phyloP scores from a whole-genome alignment of 192 early-diverging fungal species.

The Coemansia sp. region DNA sequence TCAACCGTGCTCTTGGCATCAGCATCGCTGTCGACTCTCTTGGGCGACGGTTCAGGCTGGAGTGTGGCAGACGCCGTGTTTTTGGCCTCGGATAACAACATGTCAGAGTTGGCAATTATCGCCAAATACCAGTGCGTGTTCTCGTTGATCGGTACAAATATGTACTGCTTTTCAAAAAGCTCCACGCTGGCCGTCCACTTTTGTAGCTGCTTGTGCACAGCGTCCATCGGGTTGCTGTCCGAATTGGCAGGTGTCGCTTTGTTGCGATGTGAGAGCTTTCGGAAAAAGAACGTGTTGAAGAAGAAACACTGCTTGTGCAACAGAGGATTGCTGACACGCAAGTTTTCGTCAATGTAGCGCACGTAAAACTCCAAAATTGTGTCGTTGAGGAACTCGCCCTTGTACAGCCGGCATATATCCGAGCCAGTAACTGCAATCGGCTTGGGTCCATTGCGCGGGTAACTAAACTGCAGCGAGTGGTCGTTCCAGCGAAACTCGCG shows the following conservation, averaged over 20 bases:
- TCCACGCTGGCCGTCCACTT: slow-evolving; percentile 76
- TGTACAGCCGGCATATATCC: slow-evolving; percentile 63
- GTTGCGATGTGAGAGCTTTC: slow-evolving; percentile 58
- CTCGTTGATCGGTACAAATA: slow-evolving; percentile 88
- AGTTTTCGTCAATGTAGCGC: slow-evolving; percentile 56
- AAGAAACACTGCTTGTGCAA: slow-evolving; percentile 63
- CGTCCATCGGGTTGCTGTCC: slow-evolving; percentile 17
- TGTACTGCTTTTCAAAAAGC: slow-evolving; percentile 70
- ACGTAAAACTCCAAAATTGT: slow-evolving; percentile 85
- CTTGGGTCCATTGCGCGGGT: slow-evolving; percentile 54
- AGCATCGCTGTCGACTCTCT: slow-evolving; percentile 1
- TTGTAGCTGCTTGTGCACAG: slow-evolving; percentile 65
- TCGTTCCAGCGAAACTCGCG: slow-evolving; percentile 15
- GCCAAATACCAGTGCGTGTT: slow-evolving; percentile 90
- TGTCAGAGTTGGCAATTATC: slow-evolving; percentile 70
- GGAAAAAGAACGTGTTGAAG: slow-evolving; percentile 85
- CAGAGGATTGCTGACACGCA: slow-evolving; percentile 39
- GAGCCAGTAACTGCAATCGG: slow-evolving; percentile 62
- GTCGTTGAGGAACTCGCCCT: slow-evolving; percentile 85
- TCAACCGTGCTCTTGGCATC: slow-evolving; percentile 33
- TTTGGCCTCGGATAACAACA: background rate
- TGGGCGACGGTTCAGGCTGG: background rate
- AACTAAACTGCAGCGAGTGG: slow-evolving; percentile 40
- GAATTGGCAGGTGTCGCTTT: background rate
- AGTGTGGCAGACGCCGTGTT: background rate